Evolutionary conservation across 345 rosid species (phyloP), one percentile per base, ranked within the genome.

Genomic region (Cardamine occulta): DNA sequence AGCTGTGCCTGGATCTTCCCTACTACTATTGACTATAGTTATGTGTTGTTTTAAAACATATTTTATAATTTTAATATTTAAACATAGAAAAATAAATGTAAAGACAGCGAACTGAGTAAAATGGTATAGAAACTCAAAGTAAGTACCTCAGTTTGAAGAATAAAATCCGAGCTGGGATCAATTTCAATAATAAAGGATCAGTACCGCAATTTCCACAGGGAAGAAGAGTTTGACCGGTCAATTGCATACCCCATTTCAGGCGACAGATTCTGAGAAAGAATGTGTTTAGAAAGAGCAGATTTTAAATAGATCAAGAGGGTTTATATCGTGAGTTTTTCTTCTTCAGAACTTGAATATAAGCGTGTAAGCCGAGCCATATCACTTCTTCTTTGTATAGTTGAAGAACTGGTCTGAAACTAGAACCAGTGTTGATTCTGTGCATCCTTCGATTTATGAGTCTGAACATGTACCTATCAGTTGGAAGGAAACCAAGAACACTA

Each of bases 281-380:
- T 39, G 53, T 83, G 92, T 55, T 47, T 70, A 5, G 53, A 74
- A 63, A 85, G 66, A 68, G 81, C 81, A 49, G 75, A 80, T 76
- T 76, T 80, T 68, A 91, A 54, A 74, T 63, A 32, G 24, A 31
- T 61, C 15, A 93, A 79, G 78, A 93, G 76, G 61, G 64, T 72
- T 42, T 77, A 53, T 91, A 85, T 66, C 91, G 70, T 1, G 90
- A 76, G 75, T 91, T 89, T 73, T 93, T 91, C 74, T 72, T 84
- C 83, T 80, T 82, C 68, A 91, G 55, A 23, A 83, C 92, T 75
- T 85, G 74, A 21, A 89, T 74, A 67, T 68, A 91, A 0, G 96
- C 97, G 68, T 83, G 76, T 18, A 88, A 68, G 18, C 96, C 97
- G 28, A 93, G 93, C 97, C 96, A 93, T 70, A 80, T 80, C 18